Conservation (phyloP, 306 rosid species). For the Rosa rugosa region DNA sequence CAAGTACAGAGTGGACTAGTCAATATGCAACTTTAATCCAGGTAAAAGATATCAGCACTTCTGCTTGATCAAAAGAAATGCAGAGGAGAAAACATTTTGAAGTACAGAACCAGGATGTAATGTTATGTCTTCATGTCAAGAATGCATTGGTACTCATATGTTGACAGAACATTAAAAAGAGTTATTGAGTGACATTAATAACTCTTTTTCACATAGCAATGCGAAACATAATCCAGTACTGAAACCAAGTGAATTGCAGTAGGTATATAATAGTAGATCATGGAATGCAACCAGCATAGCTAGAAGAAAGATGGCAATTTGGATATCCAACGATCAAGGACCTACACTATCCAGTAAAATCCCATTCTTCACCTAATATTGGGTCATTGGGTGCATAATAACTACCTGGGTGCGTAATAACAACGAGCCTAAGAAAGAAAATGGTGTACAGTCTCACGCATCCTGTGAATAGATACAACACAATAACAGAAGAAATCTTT, state of each 20-base stretch:
- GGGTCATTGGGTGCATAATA: too few relatives aligned
- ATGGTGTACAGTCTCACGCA: not conserved
- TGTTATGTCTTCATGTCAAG: not conserved
- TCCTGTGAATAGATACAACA: not conserved
- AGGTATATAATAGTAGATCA: not conserved
- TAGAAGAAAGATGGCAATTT: too few relatives aligned
- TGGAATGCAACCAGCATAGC: not conserved
- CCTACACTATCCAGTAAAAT: not conserved
- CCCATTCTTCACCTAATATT: too few relatives aligned
- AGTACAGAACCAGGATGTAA: not conserved
- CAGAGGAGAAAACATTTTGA: not conserved
- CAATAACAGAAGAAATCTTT: not conserved
- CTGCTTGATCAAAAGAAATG: too few relatives aligned
- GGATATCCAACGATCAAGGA: not conserved
- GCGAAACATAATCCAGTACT: not conserved
- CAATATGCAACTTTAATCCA: not conserved
- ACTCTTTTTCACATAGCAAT: not conserved
- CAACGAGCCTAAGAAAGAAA: too few relatives aligned
- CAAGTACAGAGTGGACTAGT: not conserved
- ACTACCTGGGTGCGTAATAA: too few relatives aligned
- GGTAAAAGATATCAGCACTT: not conserved
- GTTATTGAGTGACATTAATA: not conserved
- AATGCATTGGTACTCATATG: not conserved
- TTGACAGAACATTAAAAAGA: not conserved
- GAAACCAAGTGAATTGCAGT: not conserved